Evolutionary conservation across 352 stramenopile species (phyloP).

Genomic region (Hyaloperonospora arabidopsidis): DNA sequence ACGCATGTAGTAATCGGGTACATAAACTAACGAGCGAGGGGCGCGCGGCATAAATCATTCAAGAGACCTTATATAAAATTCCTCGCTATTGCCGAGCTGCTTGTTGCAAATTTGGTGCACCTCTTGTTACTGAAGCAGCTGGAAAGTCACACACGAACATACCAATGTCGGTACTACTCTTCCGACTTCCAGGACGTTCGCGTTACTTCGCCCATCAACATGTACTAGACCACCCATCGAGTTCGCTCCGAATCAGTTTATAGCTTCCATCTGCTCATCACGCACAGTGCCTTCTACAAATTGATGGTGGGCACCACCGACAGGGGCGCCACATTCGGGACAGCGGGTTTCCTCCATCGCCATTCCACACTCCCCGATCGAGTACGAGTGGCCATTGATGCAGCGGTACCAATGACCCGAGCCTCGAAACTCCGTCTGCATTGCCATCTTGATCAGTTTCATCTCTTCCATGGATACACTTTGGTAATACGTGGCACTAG

Average conservation of each 20-base stretch:
- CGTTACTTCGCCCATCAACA: too few relatives aligned
- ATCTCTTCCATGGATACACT: conserved; percentile 25
- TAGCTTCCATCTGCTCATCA: conserved; percentile 16
- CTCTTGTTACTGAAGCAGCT: too few relatives aligned
- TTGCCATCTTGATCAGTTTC: conserved; percentile 24
- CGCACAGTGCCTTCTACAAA: conserved; percentile 8
- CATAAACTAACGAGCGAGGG: too few relatives aligned
- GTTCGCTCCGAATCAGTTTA: neutral
- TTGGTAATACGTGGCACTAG: conserved; percentile 27
- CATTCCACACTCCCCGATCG: conserved; percentile 74
- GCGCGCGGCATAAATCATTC: too few relatives aligned
- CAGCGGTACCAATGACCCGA: conserved; percentile 68
- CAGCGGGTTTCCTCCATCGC: conserved; percentile 60
- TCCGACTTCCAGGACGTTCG: too few relatives aligned
- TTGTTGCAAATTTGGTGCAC: too few relatives aligned
- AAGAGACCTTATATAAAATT: too few relatives aligned
- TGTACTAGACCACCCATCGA: too few relatives aligned
- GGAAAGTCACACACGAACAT: too few relatives aligned
- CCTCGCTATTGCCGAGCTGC: too few relatives aligned
- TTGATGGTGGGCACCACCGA: conserved; percentile 50
- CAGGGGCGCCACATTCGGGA: conserved; percentile 53
- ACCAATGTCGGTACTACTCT: too few relatives aligned
- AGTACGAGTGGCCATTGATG: conserved; percentile 75
- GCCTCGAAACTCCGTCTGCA: conserved; percentile 27
- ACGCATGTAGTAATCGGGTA: too few relatives aligned